Conservation (phyloP, 768 basidiomycete species). For the Boletellus sp. region DNA sequence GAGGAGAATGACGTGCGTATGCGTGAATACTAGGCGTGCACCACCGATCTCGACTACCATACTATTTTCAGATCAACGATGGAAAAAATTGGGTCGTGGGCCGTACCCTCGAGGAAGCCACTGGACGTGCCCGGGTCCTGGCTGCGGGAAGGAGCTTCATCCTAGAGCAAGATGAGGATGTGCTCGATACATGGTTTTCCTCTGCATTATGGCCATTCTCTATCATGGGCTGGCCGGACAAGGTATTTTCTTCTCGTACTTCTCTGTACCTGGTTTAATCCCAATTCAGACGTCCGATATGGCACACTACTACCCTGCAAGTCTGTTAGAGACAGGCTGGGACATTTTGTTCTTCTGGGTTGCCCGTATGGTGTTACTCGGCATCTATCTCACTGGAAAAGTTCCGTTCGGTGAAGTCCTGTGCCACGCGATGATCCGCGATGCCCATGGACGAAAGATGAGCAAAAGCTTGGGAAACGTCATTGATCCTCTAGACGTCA, state of each 20-base stretch:
- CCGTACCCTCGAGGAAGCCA: constrained; percentile 71
- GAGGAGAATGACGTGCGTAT: constrained; percentile 56
- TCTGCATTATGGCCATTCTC: constrained; percentile 97
- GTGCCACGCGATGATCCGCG: constrained; percentile 98
- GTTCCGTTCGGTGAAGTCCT: constrained; percentile 95
- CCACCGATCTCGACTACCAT: neutral
- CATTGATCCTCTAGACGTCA: constrained; percentile 94
- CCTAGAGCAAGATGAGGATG: constrained; percentile 92
- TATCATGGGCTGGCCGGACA: constrained; percentile 96
- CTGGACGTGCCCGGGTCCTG: constrained; percentile 63
- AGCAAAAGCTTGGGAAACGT: constrained; percentile 97
- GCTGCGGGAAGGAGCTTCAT: constrained; percentile 66
- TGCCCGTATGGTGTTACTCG: constrained; percentile 95
- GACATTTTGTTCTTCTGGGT: constrained; percentile 99
- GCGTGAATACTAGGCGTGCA: neutral
- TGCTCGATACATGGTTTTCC: constrained; percentile 99
- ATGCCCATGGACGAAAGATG: constrained; percentile 99
- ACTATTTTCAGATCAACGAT: constrained; percentile 48
- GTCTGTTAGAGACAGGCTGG: constrained; percentile 97
- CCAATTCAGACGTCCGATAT: constrained; percentile 70
- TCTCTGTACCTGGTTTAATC: neutral
- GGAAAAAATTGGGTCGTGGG: constrained; percentile 92
- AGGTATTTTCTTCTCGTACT: constrained; percentile 42
- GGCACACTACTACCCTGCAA: constrained; percentile 79
- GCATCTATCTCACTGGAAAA: constrained; percentile 80